These are phyloP conservation scores for Brasilioporus rufonigricans DNA, from an alignment of 768 basidiomycete genomes.

Conservation along the genomic window DNA sequence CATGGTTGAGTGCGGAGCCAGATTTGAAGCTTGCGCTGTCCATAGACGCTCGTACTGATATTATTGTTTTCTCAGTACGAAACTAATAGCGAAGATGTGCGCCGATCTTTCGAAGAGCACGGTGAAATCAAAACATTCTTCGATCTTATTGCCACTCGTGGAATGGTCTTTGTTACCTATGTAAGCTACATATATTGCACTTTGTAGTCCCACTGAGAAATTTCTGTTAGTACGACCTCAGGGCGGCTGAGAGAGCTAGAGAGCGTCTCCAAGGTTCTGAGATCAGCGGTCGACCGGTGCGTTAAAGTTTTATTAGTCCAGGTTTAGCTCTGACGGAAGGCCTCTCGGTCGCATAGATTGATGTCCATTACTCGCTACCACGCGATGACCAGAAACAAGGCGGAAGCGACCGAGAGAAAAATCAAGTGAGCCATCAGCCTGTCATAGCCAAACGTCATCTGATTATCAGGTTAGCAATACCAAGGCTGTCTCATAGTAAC, in stretches of 20 bases:
- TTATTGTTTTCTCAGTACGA: slow-evolving; percentile 61
- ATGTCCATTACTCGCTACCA: slow-evolving; percentile 96
- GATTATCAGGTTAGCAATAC: slow-evolving; percentile 47
- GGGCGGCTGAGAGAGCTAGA: slow-evolving; percentile 89
- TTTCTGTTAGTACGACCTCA: slow-evolving; percentile 75
- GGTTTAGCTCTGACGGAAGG: slow-evolving; percentile 4
- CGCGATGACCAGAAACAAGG: slow-evolving; percentile 76
- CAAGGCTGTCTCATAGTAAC: slow-evolving; percentile 86
- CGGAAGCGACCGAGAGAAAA: slow-evolving; percentile 63
- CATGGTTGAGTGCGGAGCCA: slow-evolving; percentile 13
- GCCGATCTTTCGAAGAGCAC: slow-evolving; percentile 83
- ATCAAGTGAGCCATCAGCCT: slow-evolving; percentile 56
- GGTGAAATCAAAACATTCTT: slow-evolving; percentile 98
- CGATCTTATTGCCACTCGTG: slow-evolving; percentile 89
- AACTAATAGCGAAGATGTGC: slow-evolving; percentile 82
- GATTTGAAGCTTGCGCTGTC: slow-evolving; percentile 7
- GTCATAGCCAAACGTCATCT: not conserved
- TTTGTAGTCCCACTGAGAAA: slow-evolving; percentile 13
- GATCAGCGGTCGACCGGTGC: slow-evolving; percentile 84
- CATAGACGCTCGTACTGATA: slow-evolving; percentile 11
- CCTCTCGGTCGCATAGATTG: slow-evolving; percentile 59
- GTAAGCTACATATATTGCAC: slow-evolving; percentile 53
- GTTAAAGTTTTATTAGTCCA: slow-evolving; percentile 31
- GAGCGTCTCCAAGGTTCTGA: slow-evolving; percentile 88
- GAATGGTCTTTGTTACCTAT: slow-evolving; percentile 99